These are phyloP conservation scores for Phtheirospermum japonicum DNA, from an alignment of 257 asterid species.

Conservation along the genomic window DNA sequence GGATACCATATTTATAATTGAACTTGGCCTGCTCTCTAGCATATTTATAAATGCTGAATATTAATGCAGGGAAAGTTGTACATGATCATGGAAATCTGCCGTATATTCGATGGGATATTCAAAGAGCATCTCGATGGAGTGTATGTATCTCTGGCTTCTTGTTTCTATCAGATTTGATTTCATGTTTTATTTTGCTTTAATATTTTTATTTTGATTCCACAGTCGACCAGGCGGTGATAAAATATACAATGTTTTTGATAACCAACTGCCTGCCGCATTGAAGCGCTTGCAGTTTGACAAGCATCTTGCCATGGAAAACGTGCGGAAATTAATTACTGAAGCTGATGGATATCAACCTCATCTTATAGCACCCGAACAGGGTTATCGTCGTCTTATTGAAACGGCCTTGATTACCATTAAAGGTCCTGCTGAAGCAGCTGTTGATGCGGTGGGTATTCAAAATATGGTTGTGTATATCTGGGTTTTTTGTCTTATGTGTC, in stretches of 20 bases:
- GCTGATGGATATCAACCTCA: slow-evolving; percentile 99
- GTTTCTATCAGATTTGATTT: not conserved
- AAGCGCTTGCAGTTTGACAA: slow-evolving; percentile 96
- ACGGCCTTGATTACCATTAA: slow-evolving; percentile 79
- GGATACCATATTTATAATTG: not conserved
- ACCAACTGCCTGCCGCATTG: slow-evolving; percentile 96
- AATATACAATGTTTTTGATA: slow-evolving; percentile 83
- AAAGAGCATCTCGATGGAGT: slow-evolving; percentile 98
- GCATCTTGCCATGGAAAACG: slow-evolving; percentile 98
- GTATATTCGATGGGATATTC: slow-evolving; percentile 86
- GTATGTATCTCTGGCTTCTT: slow-evolving; percentile 41
- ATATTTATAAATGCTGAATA: slow-evolving; percentile 18
- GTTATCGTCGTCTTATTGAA: slow-evolving; percentile 96
- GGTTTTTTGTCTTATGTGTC: slow-evolving; percentile 10
- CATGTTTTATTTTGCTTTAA: slow-evolving; percentile 20
- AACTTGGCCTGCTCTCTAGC: slow-evolving; percentile 18
- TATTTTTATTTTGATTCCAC: slow-evolving; percentile 35
- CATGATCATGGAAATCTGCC: slow-evolving; percentile 98
- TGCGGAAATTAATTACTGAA: slow-evolving; percentile 88
- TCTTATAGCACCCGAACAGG: slow-evolving; percentile 98
- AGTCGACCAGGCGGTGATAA: slow-evolving; percentile 99
- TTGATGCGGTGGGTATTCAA: slow-evolving; percentile 73
- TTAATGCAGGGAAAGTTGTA: slow-evolving; percentile 84
- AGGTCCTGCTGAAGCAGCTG: slow-evolving; percentile 98
- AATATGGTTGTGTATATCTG: not conserved